Evolutionary conservation across 768 basidiomycete genomes (phyloP).

Genomic region (Serendipita indica): DNA sequence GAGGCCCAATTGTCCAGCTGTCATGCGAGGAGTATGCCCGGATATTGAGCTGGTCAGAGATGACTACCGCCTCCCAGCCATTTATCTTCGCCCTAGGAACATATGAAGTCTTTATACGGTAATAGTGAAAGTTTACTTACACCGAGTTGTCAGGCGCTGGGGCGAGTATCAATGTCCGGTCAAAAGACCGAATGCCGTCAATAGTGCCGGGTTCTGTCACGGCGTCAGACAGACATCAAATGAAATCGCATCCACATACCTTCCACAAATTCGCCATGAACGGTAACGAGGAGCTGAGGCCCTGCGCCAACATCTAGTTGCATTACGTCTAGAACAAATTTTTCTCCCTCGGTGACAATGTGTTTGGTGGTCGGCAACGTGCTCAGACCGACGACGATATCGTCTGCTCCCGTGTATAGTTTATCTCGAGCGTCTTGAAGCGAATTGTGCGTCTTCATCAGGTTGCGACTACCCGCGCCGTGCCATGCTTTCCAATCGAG

Average conservation of each 20-base stretch:
- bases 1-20: slow-evolving; percentile 62
- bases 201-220: slow-evolving; percentile 32
- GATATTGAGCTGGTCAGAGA: slow-evolving; percentile 77
- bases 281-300: slow-evolving; percentile 43
- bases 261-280: slow-evolving; percentile 89
- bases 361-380: slow-evolving; percentile 68
- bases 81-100: slow-evolving; percentile 48
- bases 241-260: slow-evolving; percentile 33
- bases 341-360: slow-evolving; percentile 62
- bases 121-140: slow-evolving; percentile 34
- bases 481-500: slow-evolving; percentile 69
- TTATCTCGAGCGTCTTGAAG: slow-evolving; percentile 21
- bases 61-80: slow-evolving; percentile 81
- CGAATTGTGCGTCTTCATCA: slow-evolving; percentile 23
- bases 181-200: slow-evolving; percentile 73
- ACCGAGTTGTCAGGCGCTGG: slow-evolving; percentile 68
- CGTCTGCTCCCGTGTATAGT: slow-evolving; percentile 57
- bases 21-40: slow-evolving; percentile 72
- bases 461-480: slow-evolving; percentile 55
- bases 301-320: slow-evolving; percentile 35
- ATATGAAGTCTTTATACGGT: slow-evolving; percentile 11
- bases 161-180: slow-evolving; percentile 77
- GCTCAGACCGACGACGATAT: slow-evolving; percentile 42
- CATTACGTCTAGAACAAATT: slow-evolving; percentile 80
- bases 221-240: not conserved